Percentiles rank a stretch among this genome's conserved stretches.
Evolutionary conservation across 1,284 basidiomycete genomes (phyloP).

Genomic region (Amylostereum areolatum): DNA sequence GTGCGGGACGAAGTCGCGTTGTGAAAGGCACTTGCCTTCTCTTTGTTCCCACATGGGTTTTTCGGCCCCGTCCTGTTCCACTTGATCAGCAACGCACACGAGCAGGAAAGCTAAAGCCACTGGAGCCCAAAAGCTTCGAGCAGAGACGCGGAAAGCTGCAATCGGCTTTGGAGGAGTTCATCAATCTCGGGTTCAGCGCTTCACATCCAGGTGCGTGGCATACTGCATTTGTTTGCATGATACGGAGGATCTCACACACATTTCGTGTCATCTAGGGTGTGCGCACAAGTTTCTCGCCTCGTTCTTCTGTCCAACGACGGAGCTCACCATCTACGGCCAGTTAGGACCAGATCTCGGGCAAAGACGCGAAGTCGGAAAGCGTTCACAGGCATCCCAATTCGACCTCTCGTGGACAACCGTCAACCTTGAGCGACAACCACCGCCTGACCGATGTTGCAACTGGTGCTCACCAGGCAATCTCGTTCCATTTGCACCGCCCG

Average conservation of each 20-base stretch:
- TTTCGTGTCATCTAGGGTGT: not conserved
- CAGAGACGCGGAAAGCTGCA: conserved; percentile 8
- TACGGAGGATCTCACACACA: conserved; percentile 1
- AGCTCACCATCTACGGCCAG: not conserved
- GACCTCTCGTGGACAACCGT: conserved; percentile 8
- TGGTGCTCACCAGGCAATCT: conserved; percentile 7
- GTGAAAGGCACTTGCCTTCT: conserved; percentile 11
- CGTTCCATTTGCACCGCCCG: no score
- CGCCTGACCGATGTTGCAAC: conserved; percentile 5
- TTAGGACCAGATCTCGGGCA: no score
- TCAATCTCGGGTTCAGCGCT: conserved; percentile 9
- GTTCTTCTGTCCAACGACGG: not conserved
- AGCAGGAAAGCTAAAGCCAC: not conserved
- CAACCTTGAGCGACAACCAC: not conserved
- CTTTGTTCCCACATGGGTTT: conserved; percentile 14
- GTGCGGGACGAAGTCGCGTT: conserved; percentile 7
- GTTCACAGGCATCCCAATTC: not conserved
- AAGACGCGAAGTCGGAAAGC: no score
- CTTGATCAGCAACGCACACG: no score
- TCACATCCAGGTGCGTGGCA: no score
- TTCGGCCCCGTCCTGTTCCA: conserved; percentile 5
- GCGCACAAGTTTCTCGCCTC: not conserved
- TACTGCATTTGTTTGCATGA: no score
- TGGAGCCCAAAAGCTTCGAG: conserved; percentile 6
- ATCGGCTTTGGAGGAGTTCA: conserved; percentile 9